Percentiles rank a stretch among this genome's conserved stretches.
These are phyloP conservation scores for Raffaelea deltoideospora DNA, from an alignment of 2,329 filamentous ascomycete genomes.

Conservation along the genomic window DNA sequence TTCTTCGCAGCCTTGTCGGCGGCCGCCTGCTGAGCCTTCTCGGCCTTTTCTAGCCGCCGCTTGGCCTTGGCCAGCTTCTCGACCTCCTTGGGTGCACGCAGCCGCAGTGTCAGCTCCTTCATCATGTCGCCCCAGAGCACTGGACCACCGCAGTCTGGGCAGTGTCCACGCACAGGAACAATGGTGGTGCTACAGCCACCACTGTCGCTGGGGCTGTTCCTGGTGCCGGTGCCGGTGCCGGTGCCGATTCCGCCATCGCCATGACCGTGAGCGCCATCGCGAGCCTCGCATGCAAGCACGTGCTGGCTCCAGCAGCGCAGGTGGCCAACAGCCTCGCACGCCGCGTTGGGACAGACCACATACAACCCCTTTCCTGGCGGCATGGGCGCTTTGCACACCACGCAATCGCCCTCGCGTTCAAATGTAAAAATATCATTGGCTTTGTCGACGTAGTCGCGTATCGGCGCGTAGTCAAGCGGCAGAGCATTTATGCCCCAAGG, in stretches of 20 bases:
- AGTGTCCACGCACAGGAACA: slow-evolving; percentile 55
- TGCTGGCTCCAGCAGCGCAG: slow-evolving; percentile 43
- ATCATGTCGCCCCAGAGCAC: slow-evolving; percentile 65
- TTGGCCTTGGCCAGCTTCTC: slow-evolving; percentile 46
- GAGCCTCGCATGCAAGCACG: slow-evolving; percentile 24
- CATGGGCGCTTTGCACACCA: slow-evolving; percentile 33
- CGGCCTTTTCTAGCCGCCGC: slow-evolving; percentile 6
- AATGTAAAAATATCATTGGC: slow-evolving; percentile 37
- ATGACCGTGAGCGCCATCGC: slow-evolving; percentile 11
- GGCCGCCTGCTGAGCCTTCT: neutral
- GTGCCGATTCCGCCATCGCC: too few relatives aligned
- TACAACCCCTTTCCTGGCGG: slow-evolving; percentile 34
- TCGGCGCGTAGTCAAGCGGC: slow-evolving; percentile 36
- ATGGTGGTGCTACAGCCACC: too few relatives aligned
- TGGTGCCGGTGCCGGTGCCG: too few relatives aligned
- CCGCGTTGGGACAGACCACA: slow-evolving; percentile 36
- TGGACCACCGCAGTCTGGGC: slow-evolving; percentile 50
- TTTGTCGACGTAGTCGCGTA: slow-evolving; percentile 40
- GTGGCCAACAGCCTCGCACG: slow-evolving; percentile 43
- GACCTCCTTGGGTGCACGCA: slow-evolving; percentile 54
- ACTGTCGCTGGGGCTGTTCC: too few relatives aligned
- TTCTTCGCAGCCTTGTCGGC: neutral
- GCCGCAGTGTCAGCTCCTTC: slow-evolving; percentile 64
- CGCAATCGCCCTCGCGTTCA: slow-evolving; percentile 38
- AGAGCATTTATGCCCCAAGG: slow-evolving; percentile 40